These are phyloP conservation scores for Globisporangium acanthophoron DNA, from an alignment of 352 stramenopile species.

Conservation along the genomic window DNA sequence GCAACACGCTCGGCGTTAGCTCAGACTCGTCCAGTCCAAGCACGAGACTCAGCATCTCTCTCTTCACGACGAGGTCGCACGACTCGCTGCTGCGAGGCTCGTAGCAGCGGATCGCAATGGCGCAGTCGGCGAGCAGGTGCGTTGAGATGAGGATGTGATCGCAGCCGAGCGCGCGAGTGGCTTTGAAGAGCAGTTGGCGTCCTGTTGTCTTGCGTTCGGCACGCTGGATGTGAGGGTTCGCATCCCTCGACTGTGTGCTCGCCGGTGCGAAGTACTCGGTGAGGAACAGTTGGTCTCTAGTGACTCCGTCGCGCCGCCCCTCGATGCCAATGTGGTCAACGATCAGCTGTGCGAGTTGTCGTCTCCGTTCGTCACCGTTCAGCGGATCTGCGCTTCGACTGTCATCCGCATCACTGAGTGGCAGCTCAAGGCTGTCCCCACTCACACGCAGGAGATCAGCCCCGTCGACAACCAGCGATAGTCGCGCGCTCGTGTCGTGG, in stretches of 20 bases:
- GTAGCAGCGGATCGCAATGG: constrained; percentile 30
- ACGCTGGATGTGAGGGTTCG: not conserved
- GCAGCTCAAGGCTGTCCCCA: constrained; percentile 20
- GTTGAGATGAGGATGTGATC: constrained; percentile 33
- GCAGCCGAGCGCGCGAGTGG: constrained; percentile 28
- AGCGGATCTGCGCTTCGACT: not conserved
- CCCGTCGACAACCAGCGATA: constrained; percentile 42
- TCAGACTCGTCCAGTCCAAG: constrained; percentile 13
- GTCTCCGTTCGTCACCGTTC: constrained; percentile 11
- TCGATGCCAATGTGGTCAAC: constrained; percentile 57
- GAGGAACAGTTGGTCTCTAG: constrained; percentile 38
- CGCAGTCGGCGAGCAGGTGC: constrained; percentile 13
- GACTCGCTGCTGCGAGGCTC: constrained; percentile 35
- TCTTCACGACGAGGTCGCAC: constrained; percentile 14
- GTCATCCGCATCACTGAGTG: not conserved
- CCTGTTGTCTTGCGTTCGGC: not conserved
- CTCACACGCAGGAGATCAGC: constrained; percentile 40
- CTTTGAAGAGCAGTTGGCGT: constrained; percentile 35
- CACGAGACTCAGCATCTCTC: constrained; percentile 8
- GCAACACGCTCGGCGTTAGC: not conserved
- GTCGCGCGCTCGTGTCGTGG: constrained; percentile 30
- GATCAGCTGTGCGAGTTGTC: constrained; percentile 30
- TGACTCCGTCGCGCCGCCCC: constrained; percentile 34
- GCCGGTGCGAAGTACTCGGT: constrained; percentile 27
- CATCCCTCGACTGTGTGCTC: not conserved